Evolutionary conservation across 169 alveolate species (phyloP), one percentile per base, ranked within the genome.

Genomic region (Plasmodium relictum): DNA sequence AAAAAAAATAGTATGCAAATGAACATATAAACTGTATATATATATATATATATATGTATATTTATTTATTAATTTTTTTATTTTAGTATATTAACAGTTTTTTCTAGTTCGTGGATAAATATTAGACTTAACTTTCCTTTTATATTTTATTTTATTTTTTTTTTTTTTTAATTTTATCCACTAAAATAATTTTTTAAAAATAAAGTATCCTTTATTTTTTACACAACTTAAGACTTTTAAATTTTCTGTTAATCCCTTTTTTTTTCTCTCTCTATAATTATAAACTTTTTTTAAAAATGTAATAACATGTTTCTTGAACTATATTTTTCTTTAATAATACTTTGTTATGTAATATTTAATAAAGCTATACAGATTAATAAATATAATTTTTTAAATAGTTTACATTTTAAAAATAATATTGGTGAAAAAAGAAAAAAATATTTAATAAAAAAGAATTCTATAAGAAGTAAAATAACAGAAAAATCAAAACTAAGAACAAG

Each of bases 271-370:
- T 54, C 7, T 16, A 12, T 31, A 14, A 41, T 6, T 14, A n/a
- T 31, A 26, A 7, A n/a, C 14, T 18, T 31, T 66, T 54, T 16
- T 74, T 10, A 31, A 63, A 52, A 22, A 45, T 61, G 74, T 10
- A 20, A 62, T 74, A 74, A 61, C 63, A 74, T 74, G 88, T 74
- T 61, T 68, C 59, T 74, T 74, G 88, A 42, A 74, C 8, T 59
- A n/a, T 66, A 16, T 14, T 50, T 41, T 9, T 74, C 18, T 52
- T 20, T 74, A n/a, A 44, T 74, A 31, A 42, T 52, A 74, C 62
- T 26, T 45, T 52, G 50, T 42, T 74, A 74, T 56, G 37, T 62
- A 65, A 42, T 22, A 50, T 58, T 56, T 18, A 65, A 63, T 58
- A 80, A 16, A 26, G 70, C 72, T 39, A 8, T 80, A 80, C 78